Percentiles rank a stretch among this genome's conserved stretches.
Evolutionary conservation across 139 green algal species (phyloP).

Genomic region (Volvox reticuliferus): DNA sequence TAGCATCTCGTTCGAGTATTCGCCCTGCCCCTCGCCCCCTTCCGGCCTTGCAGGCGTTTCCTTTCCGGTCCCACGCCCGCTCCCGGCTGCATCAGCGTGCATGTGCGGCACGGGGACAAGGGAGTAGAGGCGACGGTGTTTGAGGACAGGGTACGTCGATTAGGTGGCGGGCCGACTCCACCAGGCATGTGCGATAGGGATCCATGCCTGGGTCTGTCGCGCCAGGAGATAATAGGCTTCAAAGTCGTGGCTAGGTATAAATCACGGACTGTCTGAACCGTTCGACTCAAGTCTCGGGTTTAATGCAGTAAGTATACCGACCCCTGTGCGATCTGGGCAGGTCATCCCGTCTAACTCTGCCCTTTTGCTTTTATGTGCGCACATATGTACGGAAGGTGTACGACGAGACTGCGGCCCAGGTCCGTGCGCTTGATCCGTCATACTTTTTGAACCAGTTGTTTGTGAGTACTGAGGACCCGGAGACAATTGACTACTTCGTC

Average conservation of each 20-base stretch:
- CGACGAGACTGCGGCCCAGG: background rate
- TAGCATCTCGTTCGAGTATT: too few species aligned
- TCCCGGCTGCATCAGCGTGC: slow-evolving; percentile 44
- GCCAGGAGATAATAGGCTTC: too few species aligned
- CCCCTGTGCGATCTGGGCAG: too few species aligned
- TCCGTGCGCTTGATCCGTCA: background rate
- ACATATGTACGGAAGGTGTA: slow-evolving; percentile 16
- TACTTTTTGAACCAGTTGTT: slow-evolving; percentile 44
- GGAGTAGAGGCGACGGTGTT: slow-evolving; percentile 28
- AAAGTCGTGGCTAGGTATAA: too few species aligned
- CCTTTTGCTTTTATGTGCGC: too few species aligned
- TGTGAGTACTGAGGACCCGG: slow-evolving; percentile 55
- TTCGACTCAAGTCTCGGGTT: too few species aligned
- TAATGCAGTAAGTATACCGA: too few species aligned
- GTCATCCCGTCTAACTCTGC: too few species aligned
- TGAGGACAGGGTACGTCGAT: background rate
- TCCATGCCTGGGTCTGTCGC: too few species aligned
- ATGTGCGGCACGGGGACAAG: slow-evolving; percentile 60
- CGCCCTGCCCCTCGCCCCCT: background rate
- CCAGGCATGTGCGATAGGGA: too few species aligned
- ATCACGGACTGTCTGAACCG: too few species aligned
- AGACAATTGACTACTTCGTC: slow-evolving; percentile 39
- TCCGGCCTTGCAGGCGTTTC: background rate
- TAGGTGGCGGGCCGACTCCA: too few species aligned
- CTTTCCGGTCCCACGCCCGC: background rate